A percentile compares a stretch with the other conserved stretches of the same genome.
Evolutionary conservation across 1,284 basidiomycete genomes (phyloP).

Genomic region (Pulchroboletus neoregius): DNA sequence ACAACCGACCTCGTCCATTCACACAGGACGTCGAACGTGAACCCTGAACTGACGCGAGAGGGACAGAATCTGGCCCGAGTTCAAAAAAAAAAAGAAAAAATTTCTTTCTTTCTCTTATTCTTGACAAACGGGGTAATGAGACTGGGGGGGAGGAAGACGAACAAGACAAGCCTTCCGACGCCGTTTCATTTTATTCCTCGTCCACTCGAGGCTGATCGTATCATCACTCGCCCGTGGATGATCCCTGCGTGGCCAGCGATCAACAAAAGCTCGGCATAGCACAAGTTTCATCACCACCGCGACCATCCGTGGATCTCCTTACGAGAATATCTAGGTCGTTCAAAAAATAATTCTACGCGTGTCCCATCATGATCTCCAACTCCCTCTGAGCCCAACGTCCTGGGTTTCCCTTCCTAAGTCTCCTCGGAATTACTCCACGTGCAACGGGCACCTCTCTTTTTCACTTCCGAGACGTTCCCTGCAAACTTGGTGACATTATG

Average conservation of each 20-base stretch:
- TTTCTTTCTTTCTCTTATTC: no score
- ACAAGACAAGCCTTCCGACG: not conserved
- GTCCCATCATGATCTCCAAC: no score
- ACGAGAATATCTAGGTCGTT: constrained; percentile 3
- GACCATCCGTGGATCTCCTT: constrained; percentile 10
- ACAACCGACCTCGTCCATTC: constrained; percentile 16
- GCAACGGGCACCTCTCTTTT: not conserved
- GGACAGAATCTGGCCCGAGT: not conserved
- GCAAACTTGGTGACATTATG: no score
- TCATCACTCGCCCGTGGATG: constrained; percentile 1
- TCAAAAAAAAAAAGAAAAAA: no score
- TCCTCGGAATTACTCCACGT: constrained; percentile 8
- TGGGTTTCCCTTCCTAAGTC: not conserved
- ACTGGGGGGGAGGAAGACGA: not conserved
- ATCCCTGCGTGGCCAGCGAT: constrained; percentile 8
- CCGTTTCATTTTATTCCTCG: constrained; percentile 6
- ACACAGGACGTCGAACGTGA: constrained; percentile 24
- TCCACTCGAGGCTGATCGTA: constrained; percentile 7
- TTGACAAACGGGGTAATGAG: no score
- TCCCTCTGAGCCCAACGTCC: not conserved
- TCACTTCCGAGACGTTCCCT: no score
- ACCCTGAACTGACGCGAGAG: constrained; percentile 13
- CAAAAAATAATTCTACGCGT: no score
- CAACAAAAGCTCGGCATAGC: constrained; percentile 2
- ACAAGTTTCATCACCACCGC: no score